Evolutionary conservation across 2,329 filamentous ascomycete genomes (phyloP).

Genomic region (Penicillium sp.): DNA sequence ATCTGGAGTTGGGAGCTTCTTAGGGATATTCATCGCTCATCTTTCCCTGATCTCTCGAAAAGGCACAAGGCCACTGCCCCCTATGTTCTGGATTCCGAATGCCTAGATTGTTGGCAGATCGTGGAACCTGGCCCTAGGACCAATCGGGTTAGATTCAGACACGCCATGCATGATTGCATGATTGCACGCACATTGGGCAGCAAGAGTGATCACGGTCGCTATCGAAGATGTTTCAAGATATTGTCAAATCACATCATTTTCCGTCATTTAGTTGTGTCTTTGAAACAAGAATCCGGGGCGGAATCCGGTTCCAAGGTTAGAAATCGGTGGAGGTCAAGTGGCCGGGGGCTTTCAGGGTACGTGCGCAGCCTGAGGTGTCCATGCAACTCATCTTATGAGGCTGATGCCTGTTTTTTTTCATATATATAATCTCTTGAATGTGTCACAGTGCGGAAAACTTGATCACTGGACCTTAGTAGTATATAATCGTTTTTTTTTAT

Average conservation of each 20-base stretch:
- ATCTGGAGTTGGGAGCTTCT: too few species aligned
- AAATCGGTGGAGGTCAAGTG: not conserved
- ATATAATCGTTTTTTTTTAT: not conserved
- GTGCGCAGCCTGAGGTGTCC: not conserved
- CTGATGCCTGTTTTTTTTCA: not conserved
- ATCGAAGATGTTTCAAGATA: not conserved
- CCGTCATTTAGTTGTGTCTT: not conserved
- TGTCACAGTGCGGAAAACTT: not conserved
- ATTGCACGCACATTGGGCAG: not conserved
- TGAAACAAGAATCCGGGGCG: not conserved
- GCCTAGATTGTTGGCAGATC: constrained; percentile 3
- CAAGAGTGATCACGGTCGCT: not conserved
- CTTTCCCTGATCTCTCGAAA: not conserved
- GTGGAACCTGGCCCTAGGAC: constrained; percentile 2
- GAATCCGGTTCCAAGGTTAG: not conserved
- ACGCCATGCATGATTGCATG: not conserved
- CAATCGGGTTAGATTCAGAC: constrained; percentile 3
- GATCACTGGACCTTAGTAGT: not conserved
- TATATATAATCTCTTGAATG: not conserved
- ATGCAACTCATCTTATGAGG: not conserved
- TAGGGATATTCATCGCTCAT: not conserved
- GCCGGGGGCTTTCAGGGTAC: not conserved
- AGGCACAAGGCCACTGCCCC: not conserved
- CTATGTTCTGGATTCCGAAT: not conserved
- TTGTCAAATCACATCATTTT: not conserved